Evolutionary conservation across 257 asterid species (phyloP).

Genomic region (Solanum tarapatanum): DNA sequence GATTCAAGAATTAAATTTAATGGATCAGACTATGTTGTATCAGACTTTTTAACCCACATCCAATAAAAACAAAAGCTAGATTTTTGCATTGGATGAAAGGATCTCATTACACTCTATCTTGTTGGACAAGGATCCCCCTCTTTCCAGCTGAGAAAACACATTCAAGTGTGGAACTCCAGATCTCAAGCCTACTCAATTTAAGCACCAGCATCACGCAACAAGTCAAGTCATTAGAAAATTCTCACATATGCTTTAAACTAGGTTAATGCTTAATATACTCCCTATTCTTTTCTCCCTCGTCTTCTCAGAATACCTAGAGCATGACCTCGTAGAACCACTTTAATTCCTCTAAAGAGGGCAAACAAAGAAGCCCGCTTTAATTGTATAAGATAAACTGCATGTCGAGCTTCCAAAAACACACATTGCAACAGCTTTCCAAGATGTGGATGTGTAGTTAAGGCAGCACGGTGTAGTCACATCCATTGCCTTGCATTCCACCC

Average conservation of each 20-base stretch:
- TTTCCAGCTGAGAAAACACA: neutral
- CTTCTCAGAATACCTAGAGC: neutral
- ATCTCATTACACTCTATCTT: neutral
- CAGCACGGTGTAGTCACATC: neutral
- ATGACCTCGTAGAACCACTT: neutral
- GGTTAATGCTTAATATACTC: neutral
- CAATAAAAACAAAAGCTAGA: neutral
- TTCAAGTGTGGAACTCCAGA: neutral
- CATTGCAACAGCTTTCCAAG: neutral
- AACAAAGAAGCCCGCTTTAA: neutral
- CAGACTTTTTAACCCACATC: neutral
- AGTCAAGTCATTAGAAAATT: neutral
- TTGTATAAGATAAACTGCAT: neutral
- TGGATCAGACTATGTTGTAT: neutral
- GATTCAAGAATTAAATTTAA: neutral
- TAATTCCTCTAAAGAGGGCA: neutral
- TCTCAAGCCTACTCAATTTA: neutral
- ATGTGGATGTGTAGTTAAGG: neutral
- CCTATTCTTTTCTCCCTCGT: neutral
- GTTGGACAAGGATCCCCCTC: neutral
- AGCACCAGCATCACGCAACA: neutral
- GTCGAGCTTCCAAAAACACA: neutral
- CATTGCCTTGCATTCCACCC: neutral
- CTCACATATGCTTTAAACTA: neutral
- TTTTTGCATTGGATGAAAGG: neutral